Conservation (phyloP, 805 yeast genomes). For the Saccharomycopsis capsularis region DNA sequence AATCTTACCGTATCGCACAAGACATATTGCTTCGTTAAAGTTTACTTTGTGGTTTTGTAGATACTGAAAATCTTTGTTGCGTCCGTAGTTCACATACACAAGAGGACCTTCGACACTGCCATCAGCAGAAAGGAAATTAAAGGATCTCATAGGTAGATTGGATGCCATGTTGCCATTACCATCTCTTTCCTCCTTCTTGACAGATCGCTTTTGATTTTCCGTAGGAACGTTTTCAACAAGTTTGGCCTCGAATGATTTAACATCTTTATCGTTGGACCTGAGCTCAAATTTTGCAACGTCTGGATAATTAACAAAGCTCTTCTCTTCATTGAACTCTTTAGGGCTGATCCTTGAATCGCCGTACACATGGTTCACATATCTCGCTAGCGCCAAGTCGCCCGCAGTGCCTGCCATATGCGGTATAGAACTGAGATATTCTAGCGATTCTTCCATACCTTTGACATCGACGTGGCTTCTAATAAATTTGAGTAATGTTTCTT, state of each 20-base stretch:
- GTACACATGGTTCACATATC: slow-evolving; percentile 56
- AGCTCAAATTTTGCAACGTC: slow-evolving; percentile 28
- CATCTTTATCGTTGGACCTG: slow-evolving; percentile 27
- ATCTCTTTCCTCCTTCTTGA: slow-evolving; percentile 14
- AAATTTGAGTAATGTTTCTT: slow-evolving; percentile 41
- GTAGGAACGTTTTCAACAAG: slow-evolving; percentile 28
- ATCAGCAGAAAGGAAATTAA: slow-evolving; percentile 59
- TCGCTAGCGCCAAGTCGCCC: slow-evolving; percentile 71
- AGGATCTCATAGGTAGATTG: slow-evolving; percentile 36
- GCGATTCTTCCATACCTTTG: slow-evolving; percentile 52
- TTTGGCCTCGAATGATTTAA: slow-evolving; percentile 30
- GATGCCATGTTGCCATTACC: slow-evolving; percentile 26
- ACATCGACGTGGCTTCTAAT: slow-evolving; percentile 47
- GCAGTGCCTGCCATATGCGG: slow-evolving; percentile 86
- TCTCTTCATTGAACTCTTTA: slow-evolving; percentile 44
- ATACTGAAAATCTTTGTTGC: slow-evolving; percentile 41
- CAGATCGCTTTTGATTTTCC: not conserved
- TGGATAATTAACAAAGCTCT: slow-evolving; percentile 64
- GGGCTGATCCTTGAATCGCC: slow-evolving; percentile 47
- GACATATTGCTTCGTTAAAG: slow-evolving; percentile 43
- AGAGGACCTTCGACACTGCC: slow-evolving; percentile 50
- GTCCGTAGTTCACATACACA: slow-evolving; percentile 65
- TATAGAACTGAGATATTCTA: slow-evolving; percentile 69
- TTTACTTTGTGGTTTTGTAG: slow-evolving; percentile 34
- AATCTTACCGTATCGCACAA: slow-evolving; percentile 52